These are phyloP conservation scores for Sedum album DNA, from an alignment of 164 flowering plant species.

Conservation along the genomic window DNA sequence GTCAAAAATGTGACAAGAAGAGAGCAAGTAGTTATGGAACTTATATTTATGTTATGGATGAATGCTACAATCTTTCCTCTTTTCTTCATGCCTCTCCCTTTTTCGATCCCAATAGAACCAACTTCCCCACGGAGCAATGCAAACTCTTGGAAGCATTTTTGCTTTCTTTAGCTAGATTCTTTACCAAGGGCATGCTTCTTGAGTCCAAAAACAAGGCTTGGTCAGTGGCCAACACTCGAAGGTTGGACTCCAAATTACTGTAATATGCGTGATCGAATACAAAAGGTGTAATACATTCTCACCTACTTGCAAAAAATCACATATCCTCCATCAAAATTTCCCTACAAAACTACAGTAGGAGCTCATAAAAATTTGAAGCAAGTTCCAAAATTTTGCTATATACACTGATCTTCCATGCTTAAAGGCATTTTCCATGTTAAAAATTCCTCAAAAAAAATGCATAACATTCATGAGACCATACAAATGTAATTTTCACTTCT, in stretches of 20 bases:
- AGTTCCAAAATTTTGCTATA: too few relatives aligned
- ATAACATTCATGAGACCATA: too few relatives aligned
- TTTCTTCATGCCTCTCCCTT: constrained; percentile 70
- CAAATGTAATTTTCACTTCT: too few relatives aligned
- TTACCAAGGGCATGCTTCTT: constrained; percentile 50
- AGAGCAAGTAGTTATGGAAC: not conserved
- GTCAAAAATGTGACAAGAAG: not conserved
- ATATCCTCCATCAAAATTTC: too few relatives aligned
- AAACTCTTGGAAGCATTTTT: constrained; percentile 63
- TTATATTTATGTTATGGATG: constrained; percentile 4
- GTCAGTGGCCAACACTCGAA: constrained; percentile 71
- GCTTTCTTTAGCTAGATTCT: constrained; percentile 51
- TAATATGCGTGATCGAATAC: constrained; percentile 71
- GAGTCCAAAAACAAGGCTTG: constrained; percentile 61
- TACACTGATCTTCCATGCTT: too few relatives aligned
- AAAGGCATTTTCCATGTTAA: too few relatives aligned
- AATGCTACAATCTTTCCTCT: constrained; percentile 54
- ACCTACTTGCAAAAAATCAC: too few relatives aligned
- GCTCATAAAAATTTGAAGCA: too few relatives aligned
- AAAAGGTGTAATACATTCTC: constrained; percentile 71
- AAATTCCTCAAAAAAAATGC: too few relatives aligned
- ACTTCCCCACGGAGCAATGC: constrained; percentile 72
- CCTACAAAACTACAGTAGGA: too few relatives aligned
- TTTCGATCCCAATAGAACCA: constrained; percentile 70
- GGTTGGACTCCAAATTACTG: constrained; percentile 43